Evolutionary conservation across 352 stramenopile species (phyloP), one percentile per base, ranked within the genome.

Genomic region (Globisporangium echinulatum): DNA sequence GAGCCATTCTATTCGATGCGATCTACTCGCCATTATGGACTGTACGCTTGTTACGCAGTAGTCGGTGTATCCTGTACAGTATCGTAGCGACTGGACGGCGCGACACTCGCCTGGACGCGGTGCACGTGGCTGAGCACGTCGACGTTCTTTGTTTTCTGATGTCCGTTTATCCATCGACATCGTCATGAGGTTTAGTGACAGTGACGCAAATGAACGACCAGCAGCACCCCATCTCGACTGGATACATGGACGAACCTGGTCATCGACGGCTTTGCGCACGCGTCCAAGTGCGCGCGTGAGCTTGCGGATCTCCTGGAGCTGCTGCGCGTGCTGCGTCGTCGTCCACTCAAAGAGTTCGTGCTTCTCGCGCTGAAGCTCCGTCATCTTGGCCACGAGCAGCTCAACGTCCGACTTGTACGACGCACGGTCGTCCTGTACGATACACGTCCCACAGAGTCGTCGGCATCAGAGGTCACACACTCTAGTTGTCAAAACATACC

Each of bases 291-390:
- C 75, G 8, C 84, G 66, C 7, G 84, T 91, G 40, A 93, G 75
- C 57, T 93, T 93, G n/a, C 82, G 79, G 46, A 93, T 91, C 58
- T 93, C 84, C 38, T 91, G 80, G 0, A 93, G 56, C 19, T 91
- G 79, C 19, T 65, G 64, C 36, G 88, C 79, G 56, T 93, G 84
- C 64, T 93, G 77, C 47, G 86, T 66, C 15, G 86, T 85, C 10
- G 79, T 67, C 79, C 79, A 93, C 0, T 78, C 8, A 58, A 79
- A 91, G 33, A 93, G 55, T 9, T 86, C 84, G 59, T 87, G 71
- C 56, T 91, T 91, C 25, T 93, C 79, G 54, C 77, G 76, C 58
- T 91, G 78, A 10, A 90, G 61, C 49, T 71, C 64, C 2, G 76
- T 75, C 67, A 90, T 75, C 42, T 88, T 89, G 25, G 89, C 59